phyloP scores from a whole-genome alignment of 202 grass and related monocot genomes.

The Tripidium arundinaceum region DNA sequence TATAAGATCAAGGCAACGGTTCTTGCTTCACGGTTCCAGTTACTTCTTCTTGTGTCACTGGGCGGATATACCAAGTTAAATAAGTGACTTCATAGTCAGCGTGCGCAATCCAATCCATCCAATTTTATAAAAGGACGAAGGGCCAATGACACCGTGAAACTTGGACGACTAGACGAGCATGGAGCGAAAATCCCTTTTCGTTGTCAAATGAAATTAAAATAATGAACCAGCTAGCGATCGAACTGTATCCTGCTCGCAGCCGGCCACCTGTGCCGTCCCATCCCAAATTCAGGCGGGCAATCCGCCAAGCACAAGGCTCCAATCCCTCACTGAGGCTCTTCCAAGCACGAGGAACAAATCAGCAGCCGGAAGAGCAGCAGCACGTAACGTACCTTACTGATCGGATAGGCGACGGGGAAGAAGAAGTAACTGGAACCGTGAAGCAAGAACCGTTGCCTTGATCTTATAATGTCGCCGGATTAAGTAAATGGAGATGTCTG shows the following conservation, averaged over 20 bases:
- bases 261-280: slow-evolving; percentile 19
- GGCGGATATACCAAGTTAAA: background rate
- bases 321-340: background rate
- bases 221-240: background rate
- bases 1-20: background rate
- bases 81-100: slow-evolving; percentile 18
- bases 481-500: slow-evolving; percentile 17
- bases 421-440: slow-evolving; percentile 34
- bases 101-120: background rate
- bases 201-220: slow-evolving; percentile 28
- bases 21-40: background rate
- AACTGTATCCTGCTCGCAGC: slow-evolving; percentile 10
- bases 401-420: slow-evolving; percentile 91
- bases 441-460: background rate
- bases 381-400: slow-evolving; percentile 75
- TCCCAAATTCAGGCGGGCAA: slow-evolving; percentile 3
- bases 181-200: background rate
- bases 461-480: background rate
- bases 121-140: background rate
- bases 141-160: background rate
- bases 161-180: slow-evolving; percentile 44
- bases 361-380: background rate
- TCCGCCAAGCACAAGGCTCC: slow-evolving; percentile 12
- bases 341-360: slow-evolving; percentile 14
- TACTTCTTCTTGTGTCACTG: background rate